Conservation (phyloP, 73 alveolate genomes). For the Tetrahymena thermophila region DNA sequence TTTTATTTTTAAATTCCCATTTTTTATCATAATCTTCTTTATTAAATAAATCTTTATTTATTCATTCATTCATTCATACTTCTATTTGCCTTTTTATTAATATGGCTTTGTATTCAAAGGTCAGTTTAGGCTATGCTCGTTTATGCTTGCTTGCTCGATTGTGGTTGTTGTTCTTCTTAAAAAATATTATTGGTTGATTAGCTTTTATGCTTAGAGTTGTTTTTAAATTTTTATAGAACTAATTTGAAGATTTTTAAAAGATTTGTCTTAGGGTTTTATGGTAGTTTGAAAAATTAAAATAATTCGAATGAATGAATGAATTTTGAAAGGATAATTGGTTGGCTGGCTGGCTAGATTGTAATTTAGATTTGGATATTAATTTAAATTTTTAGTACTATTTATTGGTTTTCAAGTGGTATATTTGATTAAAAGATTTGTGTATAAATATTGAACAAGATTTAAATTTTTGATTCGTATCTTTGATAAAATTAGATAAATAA, state of each 20-base stretch:
- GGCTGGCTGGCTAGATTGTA: background rate
- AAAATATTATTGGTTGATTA: background rate
- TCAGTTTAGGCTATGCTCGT: too few relatives aligned
- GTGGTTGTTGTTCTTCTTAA: too few relatives aligned
- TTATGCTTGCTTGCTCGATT: too few relatives aligned
- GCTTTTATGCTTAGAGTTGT: background rate
- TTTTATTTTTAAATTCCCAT: too few relatives aligned
- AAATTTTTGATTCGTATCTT: background rate
- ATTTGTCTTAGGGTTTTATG: background rate
- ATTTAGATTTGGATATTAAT: background rate
- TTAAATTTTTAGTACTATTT: too few relatives aligned
- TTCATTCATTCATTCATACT: too few relatives aligned
- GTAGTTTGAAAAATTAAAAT: background rate
- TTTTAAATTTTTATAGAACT: background rate
- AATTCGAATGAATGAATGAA: background rate
- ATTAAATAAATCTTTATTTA: too few relatives aligned
- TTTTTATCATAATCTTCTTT: background rate
- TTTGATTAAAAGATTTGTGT: background rate
- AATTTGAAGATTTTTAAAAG: background rate
- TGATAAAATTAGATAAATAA: too few relatives aligned
- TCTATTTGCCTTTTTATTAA: too few relatives aligned
- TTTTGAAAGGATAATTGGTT: too few relatives aligned
- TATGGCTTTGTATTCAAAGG: too few relatives aligned
- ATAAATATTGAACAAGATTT: background rate
- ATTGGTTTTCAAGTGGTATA: background rate